Conservation (phyloP, 1,284 basidiomycete genomes). For the Golubevia sp. region DNA sequence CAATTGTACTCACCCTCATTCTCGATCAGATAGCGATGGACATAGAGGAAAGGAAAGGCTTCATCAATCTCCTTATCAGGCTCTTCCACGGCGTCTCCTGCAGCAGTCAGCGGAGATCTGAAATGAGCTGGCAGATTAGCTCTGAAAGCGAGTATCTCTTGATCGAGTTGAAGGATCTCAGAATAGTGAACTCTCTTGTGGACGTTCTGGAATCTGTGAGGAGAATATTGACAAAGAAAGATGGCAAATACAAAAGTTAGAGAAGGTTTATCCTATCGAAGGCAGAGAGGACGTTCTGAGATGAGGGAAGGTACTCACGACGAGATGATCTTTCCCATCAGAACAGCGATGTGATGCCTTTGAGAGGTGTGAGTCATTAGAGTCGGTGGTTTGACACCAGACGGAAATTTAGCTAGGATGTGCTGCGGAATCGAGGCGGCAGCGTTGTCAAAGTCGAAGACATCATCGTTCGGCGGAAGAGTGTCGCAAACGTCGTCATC, state of each 20-base stretch:
- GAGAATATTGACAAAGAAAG: no score
- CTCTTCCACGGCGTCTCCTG: constrained; percentile 12
- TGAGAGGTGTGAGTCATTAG: constrained; percentile 26
- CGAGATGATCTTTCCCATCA: constrained; percentile 20
- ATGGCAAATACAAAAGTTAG: no score
- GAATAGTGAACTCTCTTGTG: constrained; percentile 27
- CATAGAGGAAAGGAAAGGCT: constrained; percentile 32
- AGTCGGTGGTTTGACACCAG: constrained; percentile 28
- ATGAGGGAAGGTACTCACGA: no score
- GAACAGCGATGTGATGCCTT: constrained; percentile 30
- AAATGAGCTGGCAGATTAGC: constrained; percentile 45
- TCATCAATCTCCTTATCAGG: constrained; percentile 35
- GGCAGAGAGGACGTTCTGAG: no score
- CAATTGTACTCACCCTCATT: constrained; percentile 18
- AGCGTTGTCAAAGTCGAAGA: constrained; percentile 19
- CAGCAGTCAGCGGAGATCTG: constrained; percentile 14
- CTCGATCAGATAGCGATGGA: constrained; percentile 44
- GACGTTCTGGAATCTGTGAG: constrained; percentile 15
- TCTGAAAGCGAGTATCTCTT: constrained; percentile 16
- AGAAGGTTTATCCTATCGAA: no score
- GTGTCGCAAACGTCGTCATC: constrained; percentile 44
- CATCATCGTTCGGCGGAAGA: constrained; percentile 24
- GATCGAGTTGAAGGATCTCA: constrained; percentile 36
- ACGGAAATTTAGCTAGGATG: constrained; percentile 17
- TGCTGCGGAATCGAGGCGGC: constrained; percentile 25